Evolutionary conservation across 495 filamentous ascomycete species (phyloP).

Genomic region (Tuber melanosporum): DNA sequence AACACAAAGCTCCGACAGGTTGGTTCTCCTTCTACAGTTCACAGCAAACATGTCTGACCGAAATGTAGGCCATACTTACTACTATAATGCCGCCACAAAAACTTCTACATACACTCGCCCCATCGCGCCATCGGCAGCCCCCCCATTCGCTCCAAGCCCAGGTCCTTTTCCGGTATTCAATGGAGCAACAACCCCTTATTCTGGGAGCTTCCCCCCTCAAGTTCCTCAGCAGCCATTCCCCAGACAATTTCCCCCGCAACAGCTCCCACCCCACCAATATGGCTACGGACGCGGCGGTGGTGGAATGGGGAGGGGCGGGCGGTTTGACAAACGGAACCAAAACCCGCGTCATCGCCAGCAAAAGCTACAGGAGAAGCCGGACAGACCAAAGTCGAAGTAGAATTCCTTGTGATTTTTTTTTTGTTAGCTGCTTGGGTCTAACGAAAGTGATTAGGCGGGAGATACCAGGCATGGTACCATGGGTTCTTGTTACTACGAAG

Average conservation of each 20-base stretch:
- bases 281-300: slow-evolving; percentile 37
- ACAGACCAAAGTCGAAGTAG: slow-evolving; percentile 64
- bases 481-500: slow-evolving; percentile 88
- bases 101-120: slow-evolving; percentile 81
- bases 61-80: slow-evolving; percentile 67
- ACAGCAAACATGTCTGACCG: slow-evolving; percentile 10
- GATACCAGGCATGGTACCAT: slow-evolving; percentile 78
- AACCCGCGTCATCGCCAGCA: slow-evolving; percentile 44
- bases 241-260: slow-evolving; percentile 44
- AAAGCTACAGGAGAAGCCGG: slow-evolving; percentile 53
- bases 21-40: slow-evolving; percentile 37
- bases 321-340: slow-evolving; percentile 40
- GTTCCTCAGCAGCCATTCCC: slow-evolving; percentile 45
- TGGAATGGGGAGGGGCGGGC: slow-evolving; percentile 43
- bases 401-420: not conserved
- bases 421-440: not conserved
- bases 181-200: slow-evolving; percentile 36
- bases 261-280: slow-evolving; percentile 30
- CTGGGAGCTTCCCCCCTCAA: slow-evolving; percentile 39
- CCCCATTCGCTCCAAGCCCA: slow-evolving; percentile 37
- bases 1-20: slow-evolving; percentile 83
- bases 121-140: slow-evolving; percentile 41
- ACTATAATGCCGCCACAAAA: slow-evolving; percentile 80
- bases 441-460: slow-evolving; percentile 49
- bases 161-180: slow-evolving; percentile 31